Evolutionary conservation across 1,139 yeast species (phyloP).

Genomic region (Nakaseomyces delphensis): DNA sequence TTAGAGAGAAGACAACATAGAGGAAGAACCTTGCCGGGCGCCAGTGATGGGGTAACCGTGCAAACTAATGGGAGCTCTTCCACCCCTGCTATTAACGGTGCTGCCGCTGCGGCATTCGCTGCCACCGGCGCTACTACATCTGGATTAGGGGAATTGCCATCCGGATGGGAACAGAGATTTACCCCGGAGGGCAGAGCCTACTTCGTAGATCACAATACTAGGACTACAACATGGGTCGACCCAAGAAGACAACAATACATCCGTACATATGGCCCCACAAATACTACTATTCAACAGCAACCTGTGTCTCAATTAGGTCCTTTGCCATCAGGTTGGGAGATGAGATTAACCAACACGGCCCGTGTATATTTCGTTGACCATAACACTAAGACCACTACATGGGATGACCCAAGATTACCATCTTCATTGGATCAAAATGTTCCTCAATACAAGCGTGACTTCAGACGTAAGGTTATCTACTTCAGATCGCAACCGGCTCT

Average conservation of each 20-base stretch:
- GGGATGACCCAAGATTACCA: constrained; percentile 99
- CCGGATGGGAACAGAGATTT: constrained; percentile 98
- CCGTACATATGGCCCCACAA: constrained; percentile 78
- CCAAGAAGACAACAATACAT: constrained; percentile 98
- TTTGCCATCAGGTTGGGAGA: constrained; percentile 98
- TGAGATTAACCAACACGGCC: constrained; percentile 97
- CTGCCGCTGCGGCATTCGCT: constrained; percentile 71
- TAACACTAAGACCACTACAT: constrained; percentile 95
- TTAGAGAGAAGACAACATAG: constrained; percentile 87
- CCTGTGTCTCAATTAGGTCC: constrained; percentile 99
- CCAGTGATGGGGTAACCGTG: constrained; percentile 31
- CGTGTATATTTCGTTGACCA: constrained; percentile 98
- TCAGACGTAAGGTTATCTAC: constrained; percentile 91
- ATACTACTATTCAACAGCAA: constrained; percentile 86
- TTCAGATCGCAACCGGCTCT: constrained; percentile 98
- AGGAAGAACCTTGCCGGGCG: constrained; percentile 79
- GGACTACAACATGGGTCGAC: constrained; percentile 99
- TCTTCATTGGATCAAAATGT: constrained; percentile 95
- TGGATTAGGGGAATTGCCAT: constrained; percentile 92
- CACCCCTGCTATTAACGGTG: constrained; percentile 48
- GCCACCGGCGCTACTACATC: constrained; percentile 90
- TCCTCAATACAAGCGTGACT: constrained; percentile 98
- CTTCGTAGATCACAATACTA: constrained; percentile 95
- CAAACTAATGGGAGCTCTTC: constrained; percentile 34
- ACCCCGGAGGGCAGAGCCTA: constrained; percentile 98